Conservation (phyloP, 805 yeast species). For the Cyberlindnera mycetangii region DNA sequence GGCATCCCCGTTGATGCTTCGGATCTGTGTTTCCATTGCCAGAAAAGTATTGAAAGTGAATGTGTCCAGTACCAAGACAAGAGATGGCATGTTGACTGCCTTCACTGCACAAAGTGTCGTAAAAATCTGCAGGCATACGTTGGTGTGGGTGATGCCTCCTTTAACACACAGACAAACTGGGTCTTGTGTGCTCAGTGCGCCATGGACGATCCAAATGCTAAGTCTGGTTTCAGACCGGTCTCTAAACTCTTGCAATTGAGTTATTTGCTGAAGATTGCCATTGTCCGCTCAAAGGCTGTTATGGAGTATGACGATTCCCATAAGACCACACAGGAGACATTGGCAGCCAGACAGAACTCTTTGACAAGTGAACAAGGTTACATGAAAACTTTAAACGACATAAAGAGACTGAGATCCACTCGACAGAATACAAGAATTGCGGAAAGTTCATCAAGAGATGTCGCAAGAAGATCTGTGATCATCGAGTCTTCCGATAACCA, state of each 20-base stretch:
- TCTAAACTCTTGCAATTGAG: slow-evolving; percentile 71
- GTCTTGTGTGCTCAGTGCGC: slow-evolving; percentile 67
- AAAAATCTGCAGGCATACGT: slow-evolving; percentile 36
- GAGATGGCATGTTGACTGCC: slow-evolving; percentile 84
- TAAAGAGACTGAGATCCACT: slow-evolving; percentile 69
- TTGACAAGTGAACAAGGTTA: slow-evolving; percentile 47
- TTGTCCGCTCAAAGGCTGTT: slow-evolving; percentile 66
- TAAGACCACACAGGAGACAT: slow-evolving; percentile 10
- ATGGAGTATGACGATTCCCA: slow-evolving; percentile 38
- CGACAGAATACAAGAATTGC: slow-evolving; percentile 62
- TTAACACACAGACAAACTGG: slow-evolving; percentile 28
- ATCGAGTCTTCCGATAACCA: slow-evolving; percentile 36
- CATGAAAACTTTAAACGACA: slow-evolving; percentile 68
- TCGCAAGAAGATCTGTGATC: slow-evolving; percentile 65
- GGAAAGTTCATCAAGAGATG: slow-evolving; percentile 47
- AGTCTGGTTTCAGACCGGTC: slow-evolving; percentile 56
- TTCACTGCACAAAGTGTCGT: slow-evolving; percentile 60
- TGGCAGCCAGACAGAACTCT: slow-evolving; percentile 12
- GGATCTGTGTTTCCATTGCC: slow-evolving; percentile 73
- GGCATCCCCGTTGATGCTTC: slow-evolving; percentile 58
- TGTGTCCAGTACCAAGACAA: slow-evolving; percentile 59
- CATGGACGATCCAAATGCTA: slow-evolving; percentile 44
- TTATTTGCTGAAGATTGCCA: slow-evolving; percentile 78
- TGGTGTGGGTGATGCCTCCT: slow-evolving; percentile 46
- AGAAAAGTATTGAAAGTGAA: slow-evolving; percentile 77